These are phyloP conservation scores for Tulasnella sp. DNA, from an alignment of 768 basidiomycete genomes.

Conservation along the genomic window DNA sequence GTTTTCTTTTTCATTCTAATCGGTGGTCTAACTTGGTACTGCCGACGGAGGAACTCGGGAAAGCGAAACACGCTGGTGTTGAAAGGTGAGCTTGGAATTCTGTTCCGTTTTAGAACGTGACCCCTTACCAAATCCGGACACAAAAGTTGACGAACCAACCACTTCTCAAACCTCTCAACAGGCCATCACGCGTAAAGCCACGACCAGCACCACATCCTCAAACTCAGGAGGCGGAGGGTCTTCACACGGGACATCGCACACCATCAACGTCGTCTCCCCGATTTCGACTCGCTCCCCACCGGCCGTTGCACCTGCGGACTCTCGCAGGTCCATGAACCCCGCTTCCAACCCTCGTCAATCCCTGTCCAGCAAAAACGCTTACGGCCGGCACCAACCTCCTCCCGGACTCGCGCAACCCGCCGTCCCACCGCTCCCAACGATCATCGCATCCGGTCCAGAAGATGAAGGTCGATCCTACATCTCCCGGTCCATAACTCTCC, in stretches of 20 bases:
- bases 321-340: neutral
- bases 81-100: neutral
- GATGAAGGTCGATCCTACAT: neutral
- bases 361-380: neutral
- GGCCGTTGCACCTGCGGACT: neutral
- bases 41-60: neutral
- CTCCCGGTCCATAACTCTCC: neutral
- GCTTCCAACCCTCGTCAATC: neutral
- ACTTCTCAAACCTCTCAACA: neutral
- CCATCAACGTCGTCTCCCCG: neutral
- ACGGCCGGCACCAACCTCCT: neutral
- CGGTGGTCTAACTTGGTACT: neutral
- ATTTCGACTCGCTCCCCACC: neutral
- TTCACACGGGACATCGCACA: neutral
- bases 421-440: neutral
- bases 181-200: neutral
- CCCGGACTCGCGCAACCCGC: neutral
- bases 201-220: neutral
- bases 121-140: neutral
- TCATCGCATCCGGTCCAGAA: neutral
- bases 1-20: neutral
- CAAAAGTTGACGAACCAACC: neutral
- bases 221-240: neutral
- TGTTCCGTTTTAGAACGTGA: neutral
- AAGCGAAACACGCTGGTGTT: neutral